A percentile compares a stretch with the other conserved stretches of the same genome.
Conservation (phyloP, 148 eudicot genomes). For the Chenopodium berlandieri region DNA sequence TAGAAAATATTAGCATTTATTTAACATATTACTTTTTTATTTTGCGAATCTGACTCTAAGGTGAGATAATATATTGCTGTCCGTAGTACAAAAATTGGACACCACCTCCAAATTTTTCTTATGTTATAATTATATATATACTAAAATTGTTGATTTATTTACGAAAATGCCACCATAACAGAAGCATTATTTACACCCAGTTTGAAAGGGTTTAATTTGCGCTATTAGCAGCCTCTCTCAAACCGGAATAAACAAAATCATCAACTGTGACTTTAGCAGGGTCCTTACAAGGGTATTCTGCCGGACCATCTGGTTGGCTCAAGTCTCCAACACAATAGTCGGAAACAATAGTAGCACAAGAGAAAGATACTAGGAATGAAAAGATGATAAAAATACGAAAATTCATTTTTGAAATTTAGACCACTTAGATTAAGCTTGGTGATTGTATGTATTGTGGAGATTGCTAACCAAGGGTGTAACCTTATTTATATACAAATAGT, state of each 20-base stretch:
- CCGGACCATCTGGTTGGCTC: background rate
- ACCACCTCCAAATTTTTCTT: too few species aligned
- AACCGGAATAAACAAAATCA: conserved; percentile 12
- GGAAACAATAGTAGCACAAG: background rate
- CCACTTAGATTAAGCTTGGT: too few species aligned
- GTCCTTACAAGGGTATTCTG: conserved; percentile 10
- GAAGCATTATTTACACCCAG: background rate
- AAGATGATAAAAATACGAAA: background rate
- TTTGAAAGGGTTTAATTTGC: background rate
- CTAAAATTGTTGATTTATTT: too few species aligned
- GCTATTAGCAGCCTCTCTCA: background rate
- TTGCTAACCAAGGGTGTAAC: background rate
- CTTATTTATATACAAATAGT: too few species aligned
- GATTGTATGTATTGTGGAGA: background rate
- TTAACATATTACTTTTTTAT: too few species aligned
- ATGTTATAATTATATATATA: too few species aligned
- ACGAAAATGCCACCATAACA: too few species aligned
- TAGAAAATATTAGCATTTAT: too few species aligned
- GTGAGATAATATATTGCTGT: too few species aligned
- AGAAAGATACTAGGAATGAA: background rate
- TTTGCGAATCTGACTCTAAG: too few species aligned
- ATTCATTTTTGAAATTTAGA: background rate
- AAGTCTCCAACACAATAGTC: conserved; percentile 10
- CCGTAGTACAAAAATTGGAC: too few species aligned
- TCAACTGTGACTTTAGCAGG: background rate